Percentiles rank a stretch among this genome's conserved stretches.
Evolutionary conservation across 768 basidiomycete species (phyloP).

Genomic region (Tylopilus vinaceipallidus): DNA sequence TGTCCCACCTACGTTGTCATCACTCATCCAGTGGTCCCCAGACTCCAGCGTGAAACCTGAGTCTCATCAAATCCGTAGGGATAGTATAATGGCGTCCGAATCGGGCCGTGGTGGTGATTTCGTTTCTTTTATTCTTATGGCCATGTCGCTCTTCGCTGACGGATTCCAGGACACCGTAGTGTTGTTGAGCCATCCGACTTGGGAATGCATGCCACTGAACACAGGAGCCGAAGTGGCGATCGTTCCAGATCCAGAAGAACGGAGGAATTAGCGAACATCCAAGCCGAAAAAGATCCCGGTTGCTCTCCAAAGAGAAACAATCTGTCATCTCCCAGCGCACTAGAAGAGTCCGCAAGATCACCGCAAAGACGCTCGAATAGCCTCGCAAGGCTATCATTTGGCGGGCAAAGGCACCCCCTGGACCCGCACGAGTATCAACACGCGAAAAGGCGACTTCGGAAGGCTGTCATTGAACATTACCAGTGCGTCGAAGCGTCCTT

Average conservation of each 20-base stretch:
- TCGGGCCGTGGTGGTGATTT: slow-evolving; percentile 15
- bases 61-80: background rate
- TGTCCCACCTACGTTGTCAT: slow-evolving; percentile 5
- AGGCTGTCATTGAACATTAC: slow-evolving; percentile 83
- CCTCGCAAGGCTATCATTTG: background rate
- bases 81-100: slow-evolving; percentile 12
- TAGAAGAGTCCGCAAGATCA: background rate
- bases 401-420: slow-evolving; percentile 17
- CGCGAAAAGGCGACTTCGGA: slow-evolving; percentile 84
- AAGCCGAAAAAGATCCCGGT: background rate
- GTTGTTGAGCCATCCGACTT: background rate
- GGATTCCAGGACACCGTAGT: background rate
- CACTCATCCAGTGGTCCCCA: slow-evolving; percentile 2
- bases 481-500: slow-evolving; percentile 41
- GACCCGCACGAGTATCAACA: slow-evolving; percentile 79
- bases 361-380: background rate
- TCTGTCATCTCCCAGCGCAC: too few species aligned
- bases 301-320: background rate
- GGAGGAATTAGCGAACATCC: background rate
- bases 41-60: background rate
- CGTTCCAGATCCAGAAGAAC: background rate
- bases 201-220: background rate
- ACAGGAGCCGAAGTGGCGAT: background rate
- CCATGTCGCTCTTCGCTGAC: background rate
- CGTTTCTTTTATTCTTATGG: background rate